Evolutionary conservation across 768 basidiomycete genomes (phyloP).

Genomic region (Hypholoma fasciculare): DNA sequence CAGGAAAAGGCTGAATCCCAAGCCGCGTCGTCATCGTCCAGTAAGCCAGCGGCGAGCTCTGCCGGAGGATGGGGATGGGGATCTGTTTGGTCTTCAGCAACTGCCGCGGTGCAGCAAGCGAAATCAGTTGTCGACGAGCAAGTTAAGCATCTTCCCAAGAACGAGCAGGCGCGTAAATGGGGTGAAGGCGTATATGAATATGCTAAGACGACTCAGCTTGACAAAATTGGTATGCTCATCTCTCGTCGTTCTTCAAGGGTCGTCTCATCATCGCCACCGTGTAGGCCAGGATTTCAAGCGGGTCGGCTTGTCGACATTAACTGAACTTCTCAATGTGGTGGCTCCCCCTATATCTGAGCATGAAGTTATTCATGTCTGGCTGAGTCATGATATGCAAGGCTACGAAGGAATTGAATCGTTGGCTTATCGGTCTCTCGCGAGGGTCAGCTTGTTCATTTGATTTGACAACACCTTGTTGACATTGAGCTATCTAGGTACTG

Average conservation of each 20-base stretch:
- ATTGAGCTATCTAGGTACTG: constrained; percentile 61
- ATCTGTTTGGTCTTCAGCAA: constrained; percentile 86
- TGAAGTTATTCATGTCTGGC: constrained; percentile 94
- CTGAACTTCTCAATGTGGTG: constrained; percentile 92
- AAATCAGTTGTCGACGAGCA: constrained; percentile 89
- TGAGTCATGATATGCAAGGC: constrained; percentile 95
- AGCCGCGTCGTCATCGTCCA: constrained; percentile 8
- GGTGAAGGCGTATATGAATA: constrained; percentile 83
- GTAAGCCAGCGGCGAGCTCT: constrained; percentile 10
- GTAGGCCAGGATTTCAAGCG: constrained; percentile 88
- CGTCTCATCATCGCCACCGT: neutral
- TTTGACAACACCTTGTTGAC: neutral
- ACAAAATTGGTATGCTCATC: constrained; percentile 70
- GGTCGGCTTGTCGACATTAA: constrained; percentile 85
- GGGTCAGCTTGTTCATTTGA: constrained; percentile 46
- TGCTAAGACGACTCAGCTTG: constrained; percentile 86
- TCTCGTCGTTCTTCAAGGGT: constrained; percentile 7
- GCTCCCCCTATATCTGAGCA: constrained; percentile 98
- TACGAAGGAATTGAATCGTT: constrained; percentile 94
- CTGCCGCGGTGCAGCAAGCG: constrained; percentile 85
- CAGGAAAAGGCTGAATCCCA: constrained; percentile 20
- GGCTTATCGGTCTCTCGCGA: constrained; percentile 84
- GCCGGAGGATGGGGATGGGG: constrained; percentile 77
- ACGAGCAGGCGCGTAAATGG: constrained; percentile 89
- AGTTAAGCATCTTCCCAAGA: constrained; percentile 83